phyloP scores from a whole-genome alignment of 768 basidiomycete genomes.

The Nidularia sp. region DNA sequence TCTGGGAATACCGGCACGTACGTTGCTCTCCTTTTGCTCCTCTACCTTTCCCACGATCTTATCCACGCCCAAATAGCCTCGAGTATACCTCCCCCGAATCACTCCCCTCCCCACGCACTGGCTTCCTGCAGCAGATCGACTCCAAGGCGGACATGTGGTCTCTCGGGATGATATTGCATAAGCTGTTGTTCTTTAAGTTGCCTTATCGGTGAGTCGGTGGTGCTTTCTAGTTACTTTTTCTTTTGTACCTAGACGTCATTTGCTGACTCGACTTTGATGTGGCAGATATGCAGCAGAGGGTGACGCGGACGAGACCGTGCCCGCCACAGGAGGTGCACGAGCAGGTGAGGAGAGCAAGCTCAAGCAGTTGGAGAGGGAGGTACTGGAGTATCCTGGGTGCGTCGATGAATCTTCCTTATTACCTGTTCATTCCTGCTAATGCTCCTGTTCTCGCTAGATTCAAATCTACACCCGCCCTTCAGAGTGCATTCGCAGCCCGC shows the following conservation, averaged over 20 bases:
- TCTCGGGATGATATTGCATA: constrained; percentile 93
- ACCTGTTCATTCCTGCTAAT: not conserved
- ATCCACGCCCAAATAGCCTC: constrained; percentile 36
- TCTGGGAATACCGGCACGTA: constrained; percentile 96
- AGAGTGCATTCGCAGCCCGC: constrained; percentile 61
- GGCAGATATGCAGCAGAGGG: constrained; percentile 57
- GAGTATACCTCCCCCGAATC: constrained; percentile 92
- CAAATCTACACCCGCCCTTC: constrained; percentile 46
- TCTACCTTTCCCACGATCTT: not conserved
- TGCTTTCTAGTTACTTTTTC: not conserved
- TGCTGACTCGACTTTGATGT: not conserved
- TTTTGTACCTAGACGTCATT: too few species aligned
- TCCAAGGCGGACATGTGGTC: constrained; percentile 98
- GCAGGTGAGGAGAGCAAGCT: constrained; percentile 59
- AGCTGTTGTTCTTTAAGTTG: constrained; percentile 84
- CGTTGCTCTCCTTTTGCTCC: constrained; percentile 24
- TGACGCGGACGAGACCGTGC: constrained; percentile 37
- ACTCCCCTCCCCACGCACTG: constrained; percentile 62
- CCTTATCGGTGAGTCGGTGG: constrained; percentile 61
- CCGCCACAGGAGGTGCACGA: constrained; percentile 20
- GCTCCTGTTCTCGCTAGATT: constrained; percentile 25
- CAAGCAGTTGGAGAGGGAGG: constrained; percentile 68
- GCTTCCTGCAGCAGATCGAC: constrained; percentile 65
- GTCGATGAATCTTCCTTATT: constrained; percentile 7
- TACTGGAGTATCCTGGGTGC: constrained; percentile 71